Base-by-base conservation (phyloP, 192 early-diverging fungal species). In the Ambispora gerdemannii region DNA sequence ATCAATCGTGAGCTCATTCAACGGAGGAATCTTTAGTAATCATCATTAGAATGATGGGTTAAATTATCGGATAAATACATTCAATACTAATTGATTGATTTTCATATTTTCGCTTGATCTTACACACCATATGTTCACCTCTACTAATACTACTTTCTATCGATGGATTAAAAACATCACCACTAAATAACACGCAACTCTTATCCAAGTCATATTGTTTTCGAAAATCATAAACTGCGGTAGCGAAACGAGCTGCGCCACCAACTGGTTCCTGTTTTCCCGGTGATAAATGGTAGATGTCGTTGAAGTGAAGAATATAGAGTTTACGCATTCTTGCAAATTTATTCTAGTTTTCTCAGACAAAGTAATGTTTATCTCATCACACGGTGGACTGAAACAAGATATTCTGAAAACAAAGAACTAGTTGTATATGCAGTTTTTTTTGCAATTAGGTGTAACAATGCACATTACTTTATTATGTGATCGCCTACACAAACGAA, bases 131-230 rank as follows among this genome's bases (percentile, higher is more conserved):
- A 47, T 90, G 88, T 43, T 72, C 63, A 17, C 88, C 88, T 61
- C 82, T 79, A 11, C 86, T 87, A 20, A 90, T 79, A 60, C 81
- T 83, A 62, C 85, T 86, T 64, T 90, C 88, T n/a, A 87, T 71
- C 55, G 82, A 83, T 13, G 88, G 88, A 52, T 86, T 87, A 71
- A 88, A 90, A 6, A 78, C 86, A 61, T 90, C 88, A 15, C 88
- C 88, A 52, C 82, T 83, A 67, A 90, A 90, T 35, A 88, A 63
- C 10, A 86, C 80, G 50, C 86, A 72, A 20, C 81, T 70, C 11
- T 79, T 77, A 13, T 72, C 56, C 15, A 32, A 4, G 4, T 27
- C 67, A 17, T 56, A 30, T 25, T 58, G 50, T 47, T 63, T 34
- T 32, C 80, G 75, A 56, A 80, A 74, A 19, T 69, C 30, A 59